phyloP scores from a whole-genome alignment of 768 basidiomycete species.

The Lactarius deliciosus region DNA sequence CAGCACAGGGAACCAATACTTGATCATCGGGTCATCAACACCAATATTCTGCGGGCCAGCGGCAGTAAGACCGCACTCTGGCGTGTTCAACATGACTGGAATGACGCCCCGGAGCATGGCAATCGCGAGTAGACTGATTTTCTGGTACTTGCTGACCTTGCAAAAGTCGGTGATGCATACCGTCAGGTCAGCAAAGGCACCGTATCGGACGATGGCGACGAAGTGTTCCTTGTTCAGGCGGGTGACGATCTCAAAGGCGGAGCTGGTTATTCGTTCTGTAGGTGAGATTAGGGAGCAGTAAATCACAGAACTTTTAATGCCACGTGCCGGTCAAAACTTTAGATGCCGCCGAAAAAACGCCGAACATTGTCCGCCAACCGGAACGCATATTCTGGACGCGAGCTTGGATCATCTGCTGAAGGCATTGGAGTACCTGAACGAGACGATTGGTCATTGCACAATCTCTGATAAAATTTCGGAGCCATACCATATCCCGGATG shows the following conservation, averaged over 20 bases:
- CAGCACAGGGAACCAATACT: conserved; percentile 94
- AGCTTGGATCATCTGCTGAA: conserved; percentile 98
- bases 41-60: conserved; percentile 39
- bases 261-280: conserved; percentile 83
- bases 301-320: neutral
- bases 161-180: conserved; percentile 99
- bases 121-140: conserved; percentile 93
- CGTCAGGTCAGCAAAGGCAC: conserved; percentile 92
- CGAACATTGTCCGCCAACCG: conserved; percentile 99
- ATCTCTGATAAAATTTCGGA: neutral
- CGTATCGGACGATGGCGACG: conserved; percentile 84
- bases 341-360: conserved; percentile 95
- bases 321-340: conserved; percentile 80
- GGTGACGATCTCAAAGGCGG: conserved; percentile 95
- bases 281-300: conserved; percentile 15
- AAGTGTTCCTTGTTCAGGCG: conserved; percentile 91
- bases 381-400: conserved; percentile 93
- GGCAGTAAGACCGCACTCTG: conserved; percentile 57
- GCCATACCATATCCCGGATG: conserved; percentile 86
- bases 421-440: conserved; percentile 85
- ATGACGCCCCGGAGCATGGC: conserved; percentile 94
- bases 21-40: conserved; percentile 86
- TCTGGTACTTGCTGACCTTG: conserved; percentile 99
- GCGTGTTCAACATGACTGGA: conserved; percentile 82
- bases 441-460: neutral